phyloP scores from a whole-genome alignment of 148 eudicot species.

The Cornus kousa region DNA sequence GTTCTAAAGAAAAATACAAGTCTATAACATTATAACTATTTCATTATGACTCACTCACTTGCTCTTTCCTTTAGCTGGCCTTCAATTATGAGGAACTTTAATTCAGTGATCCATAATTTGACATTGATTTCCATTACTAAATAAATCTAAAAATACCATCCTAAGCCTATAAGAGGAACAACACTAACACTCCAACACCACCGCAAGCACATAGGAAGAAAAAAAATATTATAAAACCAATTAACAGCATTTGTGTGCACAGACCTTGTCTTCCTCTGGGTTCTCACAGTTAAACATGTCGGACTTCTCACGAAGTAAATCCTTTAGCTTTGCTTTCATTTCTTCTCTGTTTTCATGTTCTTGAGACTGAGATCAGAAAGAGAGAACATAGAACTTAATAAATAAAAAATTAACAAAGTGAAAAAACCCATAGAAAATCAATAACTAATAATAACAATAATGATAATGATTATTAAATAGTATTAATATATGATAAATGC shows the following conservation, averaged over 20 bases:
- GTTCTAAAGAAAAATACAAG: too few species aligned
- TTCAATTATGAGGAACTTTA: background rate
- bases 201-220: background rate
- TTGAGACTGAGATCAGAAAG: conserved; percentile 31
- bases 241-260: conserved; percentile 6
- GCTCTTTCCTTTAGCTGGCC: background rate
- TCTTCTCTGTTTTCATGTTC: conserved; percentile 76
- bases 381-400: conserved; percentile 4
- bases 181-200: background rate
- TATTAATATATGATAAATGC: background rate
- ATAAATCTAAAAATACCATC: background rate
- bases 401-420: background rate
- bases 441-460: background rate
- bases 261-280: conserved; percentile 89
- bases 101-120: background rate
- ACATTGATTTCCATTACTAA: background rate
- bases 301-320: conserved; percentile 70
- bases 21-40: too few species aligned
- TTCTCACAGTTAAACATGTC: conserved; percentile 70
- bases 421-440: background rate
- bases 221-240: background rate
- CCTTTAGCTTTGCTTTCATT: conserved; percentile 77
- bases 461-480: background rate
- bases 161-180: background rate
- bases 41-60: background rate